A percentile compares a stretch with the other conserved stretches of the same genome.
Conservation (phyloP, 768 basidiomycete species). For the Fomitopsis serialis region DNA sequence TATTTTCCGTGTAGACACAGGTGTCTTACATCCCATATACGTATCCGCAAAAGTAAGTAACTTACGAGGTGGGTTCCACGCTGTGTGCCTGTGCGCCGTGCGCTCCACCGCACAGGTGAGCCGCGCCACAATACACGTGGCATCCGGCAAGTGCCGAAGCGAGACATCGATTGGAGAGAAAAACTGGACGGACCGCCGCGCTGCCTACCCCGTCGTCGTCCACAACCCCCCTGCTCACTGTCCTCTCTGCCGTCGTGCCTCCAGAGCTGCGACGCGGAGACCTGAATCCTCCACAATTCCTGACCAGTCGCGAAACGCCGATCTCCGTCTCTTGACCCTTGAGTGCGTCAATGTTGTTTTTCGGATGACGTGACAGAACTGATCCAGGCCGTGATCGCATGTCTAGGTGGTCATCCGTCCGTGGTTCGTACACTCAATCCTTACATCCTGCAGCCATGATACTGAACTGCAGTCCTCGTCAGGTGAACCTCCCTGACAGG, state of each 20-base stretch:
- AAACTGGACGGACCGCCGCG: constrained; percentile 1
- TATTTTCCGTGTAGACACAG: no score
- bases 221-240: not conserved
- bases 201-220: not conserved
- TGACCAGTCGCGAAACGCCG: constrained; percentile 72
- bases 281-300: constrained; percentile 51
- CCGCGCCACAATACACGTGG: not conserved
- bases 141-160: constrained; percentile 5
- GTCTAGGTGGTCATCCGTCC: constrained; percentile 70
- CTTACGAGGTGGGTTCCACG: no score
- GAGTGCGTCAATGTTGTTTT: constrained; percentile 40
- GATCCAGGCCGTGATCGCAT: constrained; percentile 4
- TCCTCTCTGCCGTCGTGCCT: constrained; percentile 22
- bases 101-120: not conserved
- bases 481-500: constrained; percentile 82
- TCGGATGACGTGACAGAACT: not conserved
- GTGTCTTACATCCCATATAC: no score
- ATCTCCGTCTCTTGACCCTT: constrained; percentile 80
- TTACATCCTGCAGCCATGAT: not conserved
- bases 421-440: constrained; percentile 44
- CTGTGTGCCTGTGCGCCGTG: no score
- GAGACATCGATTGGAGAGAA: constrained; percentile 6
- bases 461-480: constrained; percentile 9
- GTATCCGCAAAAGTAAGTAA: no score
- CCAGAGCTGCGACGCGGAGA: constrained; percentile 35